Evolutionary conservation across 176 grass and related monocot genomes (phyloP).

Genomic region (Carex scoparia): DNA sequence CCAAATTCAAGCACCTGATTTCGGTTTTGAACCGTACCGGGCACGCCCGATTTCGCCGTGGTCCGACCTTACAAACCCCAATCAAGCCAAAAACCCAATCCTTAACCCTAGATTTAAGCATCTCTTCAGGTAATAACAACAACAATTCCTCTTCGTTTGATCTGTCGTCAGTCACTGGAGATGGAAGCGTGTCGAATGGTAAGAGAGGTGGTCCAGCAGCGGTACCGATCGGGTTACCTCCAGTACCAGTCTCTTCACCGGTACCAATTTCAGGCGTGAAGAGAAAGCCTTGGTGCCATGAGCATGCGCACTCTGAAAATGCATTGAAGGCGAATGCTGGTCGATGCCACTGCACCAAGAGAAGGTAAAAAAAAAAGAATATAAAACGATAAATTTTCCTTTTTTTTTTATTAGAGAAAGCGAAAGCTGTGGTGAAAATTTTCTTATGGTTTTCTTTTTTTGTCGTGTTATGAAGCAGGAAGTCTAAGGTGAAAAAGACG

Average conservation of each 20-base stretch:
- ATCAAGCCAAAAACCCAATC: slow-evolving; percentile 12
- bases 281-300: slow-evolving; percentile 59
- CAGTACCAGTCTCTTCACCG: slow-evolving; percentile 29
- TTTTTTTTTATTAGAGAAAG: neutral
- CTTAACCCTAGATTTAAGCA: slow-evolving; percentile 33
- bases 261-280: neutral
- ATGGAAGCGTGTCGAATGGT: slow-evolving; percentile 76
- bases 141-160: slow-evolving; percentile 54
- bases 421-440: neutral
- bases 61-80: slow-evolving; percentile 34
- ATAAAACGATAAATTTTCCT: neutral
- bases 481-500: slow-evolving; percentile 31
- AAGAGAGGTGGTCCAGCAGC: slow-evolving; percentile 25
- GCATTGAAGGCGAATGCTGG: slow-evolving; percentile 36
- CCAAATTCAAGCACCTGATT: slow-evolving; percentile 89
- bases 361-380: slow-evolving; percentile 28
- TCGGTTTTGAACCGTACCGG: slow-evolving; percentile 80
- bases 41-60: slow-evolving; percentile 76
- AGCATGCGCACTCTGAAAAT: slow-evolving; percentile 81
- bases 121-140: slow-evolving; percentile 40
- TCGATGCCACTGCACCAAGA: slow-evolving; percentile 89
- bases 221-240: slow-evolving; percentile 4
- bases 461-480: slow-evolving; percentile 20
- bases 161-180: slow-evolving; percentile 62
- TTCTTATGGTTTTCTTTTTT: neutral